A percentile compares a stretch with the other conserved stretches of the same genome.
Conservation (phyloP, 2,329 filamentous ascomycete genomes). For the Nigrograna mackinnonii region DNA sequence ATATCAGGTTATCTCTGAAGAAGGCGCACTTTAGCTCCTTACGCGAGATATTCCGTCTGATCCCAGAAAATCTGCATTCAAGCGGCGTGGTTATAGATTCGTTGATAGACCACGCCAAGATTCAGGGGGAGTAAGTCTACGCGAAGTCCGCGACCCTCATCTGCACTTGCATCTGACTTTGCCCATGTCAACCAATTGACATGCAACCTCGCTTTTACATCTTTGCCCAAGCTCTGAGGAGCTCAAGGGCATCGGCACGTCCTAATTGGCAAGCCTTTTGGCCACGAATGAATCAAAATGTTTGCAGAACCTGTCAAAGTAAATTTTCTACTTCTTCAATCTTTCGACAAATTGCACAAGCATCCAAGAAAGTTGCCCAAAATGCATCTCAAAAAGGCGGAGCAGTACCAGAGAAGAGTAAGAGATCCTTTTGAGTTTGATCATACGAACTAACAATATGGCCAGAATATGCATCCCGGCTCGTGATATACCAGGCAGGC, state of each 20-base stretch:
- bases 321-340: slow-evolving; percentile 34
- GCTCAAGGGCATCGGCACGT: slow-evolving; percentile 14
- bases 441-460: slow-evolving; percentile 20
- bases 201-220: slow-evolving; percentile 31
- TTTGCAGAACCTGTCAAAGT: slow-evolving; percentile 29
- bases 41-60: too few relatives aligned
- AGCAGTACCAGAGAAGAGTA: slow-evolving; percentile 20
- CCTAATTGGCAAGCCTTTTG: neutral
- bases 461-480: slow-evolving; percentile 26
- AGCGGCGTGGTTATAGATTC: too few relatives aligned
- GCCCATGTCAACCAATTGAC: slow-evolving; percentile 12
- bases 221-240: slow-evolving; percentile 20
- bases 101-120: slow-evolving; percentile 15
- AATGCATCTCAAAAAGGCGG: neutral
- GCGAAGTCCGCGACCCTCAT: slow-evolving; percentile 14
- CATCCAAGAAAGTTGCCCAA: slow-evolving; percentile 19
- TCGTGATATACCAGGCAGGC: slow-evolving; percentile 43
- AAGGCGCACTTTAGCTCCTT: too few relatives aligned
- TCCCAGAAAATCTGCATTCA: too few relatives aligned
- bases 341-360: slow-evolving; percentile 18
- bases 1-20: too few relatives aligned
- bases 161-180: neutral
- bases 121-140: slow-evolving; percentile 19
- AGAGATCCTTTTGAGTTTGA: neutral
- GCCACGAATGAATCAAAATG: slow-evolving; percentile 17